phyloP scores from a whole-genome alignment of 2,329 filamentous ascomycete species.

The Penicillium polonicum region DNA sequence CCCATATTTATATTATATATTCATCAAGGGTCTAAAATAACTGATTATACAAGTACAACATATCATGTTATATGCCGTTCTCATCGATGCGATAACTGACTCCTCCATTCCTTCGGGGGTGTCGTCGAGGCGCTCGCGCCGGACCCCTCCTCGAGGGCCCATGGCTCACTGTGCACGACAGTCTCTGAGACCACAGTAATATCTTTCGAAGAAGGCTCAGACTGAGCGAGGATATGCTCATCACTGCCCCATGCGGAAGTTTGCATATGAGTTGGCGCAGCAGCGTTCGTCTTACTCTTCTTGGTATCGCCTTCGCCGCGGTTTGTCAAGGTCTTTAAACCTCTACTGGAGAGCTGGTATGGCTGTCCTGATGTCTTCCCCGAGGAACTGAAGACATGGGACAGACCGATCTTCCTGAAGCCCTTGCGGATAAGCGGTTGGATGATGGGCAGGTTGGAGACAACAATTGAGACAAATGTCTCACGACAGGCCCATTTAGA shows the following conservation, averaged over 20 bases:
- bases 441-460: slow-evolving; percentile 44
- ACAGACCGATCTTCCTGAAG: slow-evolving; percentile 29
- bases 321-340: slow-evolving; percentile 14
- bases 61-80: neutral
- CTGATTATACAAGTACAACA: neutral
- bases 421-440: slow-evolving; percentile 32
- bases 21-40: neutral
- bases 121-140: slow-evolving; percentile 2
- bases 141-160: slow-evolving; percentile 1
- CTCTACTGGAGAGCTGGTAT: slow-evolving; percentile 23
- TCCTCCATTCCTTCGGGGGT: slow-evolving; percentile 16
- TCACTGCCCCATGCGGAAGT: slow-evolving; percentile 31
- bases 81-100: neutral
- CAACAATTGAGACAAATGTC: slow-evolving; percentile 44
- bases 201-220: slow-evolving; percentile 13
- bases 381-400: slow-evolving; percentile 26
- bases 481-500: slow-evolving; percentile 45
- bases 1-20: neutral
- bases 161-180: slow-evolving; percentile 26
- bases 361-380: slow-evolving; percentile 19
- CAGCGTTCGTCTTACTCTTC: slow-evolving; percentile 11
- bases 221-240: slow-evolving; percentile 25
- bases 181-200: slow-evolving; percentile 31
- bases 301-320: slow-evolving; percentile 13
- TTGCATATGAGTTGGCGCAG: slow-evolving; percentile 17